A percentile compares a stretch with the other conserved stretches of the same genome.
Conservation (phyloP, 73 alveolate species). For the Paramecium biaurelia region DNA sequence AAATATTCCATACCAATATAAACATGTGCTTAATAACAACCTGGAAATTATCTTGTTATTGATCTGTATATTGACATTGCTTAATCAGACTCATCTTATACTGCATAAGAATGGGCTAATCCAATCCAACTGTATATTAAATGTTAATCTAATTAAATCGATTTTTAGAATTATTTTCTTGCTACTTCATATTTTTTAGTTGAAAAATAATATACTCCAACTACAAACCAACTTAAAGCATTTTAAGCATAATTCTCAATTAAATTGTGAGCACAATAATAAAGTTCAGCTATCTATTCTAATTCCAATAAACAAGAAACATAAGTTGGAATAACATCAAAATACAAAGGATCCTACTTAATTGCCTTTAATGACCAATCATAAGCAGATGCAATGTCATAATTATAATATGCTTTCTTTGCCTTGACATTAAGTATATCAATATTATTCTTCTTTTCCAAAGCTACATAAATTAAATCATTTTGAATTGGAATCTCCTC, state of each 20-base stretch:
- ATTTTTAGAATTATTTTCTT: slow-evolving; percentile 93
- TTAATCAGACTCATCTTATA: slow-evolving; percentile 96
- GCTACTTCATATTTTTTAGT: slow-evolving; percentile 95
- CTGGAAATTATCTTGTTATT: slow-evolving; percentile 96
- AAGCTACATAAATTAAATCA: slow-evolving; percentile 70
- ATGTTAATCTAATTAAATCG: slow-evolving; percentile 92
- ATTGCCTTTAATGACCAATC: slow-evolving; percentile 85
- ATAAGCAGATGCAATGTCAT: slow-evolving; percentile 90
- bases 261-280: slow-evolving; percentile 92
- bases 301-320: slow-evolving; percentile 93
- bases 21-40: slow-evolving; percentile 94
- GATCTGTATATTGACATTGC: slow-evolving; percentile 98
- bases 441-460: slow-evolving; percentile 77
- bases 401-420: slow-evolving; percentile 84
- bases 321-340: slow-evolving; percentile 91
- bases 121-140: slow-evolving; percentile 97
- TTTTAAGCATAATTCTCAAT: slow-evolving; percentile 91
- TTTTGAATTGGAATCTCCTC: slow-evolving; percentile 51
- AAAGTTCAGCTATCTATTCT: slow-evolving; percentile 92
- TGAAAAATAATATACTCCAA: slow-evolving; percentile 93
- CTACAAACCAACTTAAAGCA: slow-evolving; percentile 93
- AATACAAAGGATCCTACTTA: slow-evolving; percentile 88
- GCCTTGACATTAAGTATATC: slow-evolving; percentile 91
- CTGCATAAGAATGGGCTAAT: slow-evolving; percentile 96
- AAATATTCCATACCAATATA: slow-evolving; percentile 98